Evolutionary conservation across 108 stramenopile genomes (phyloP).

Genomic region (Skeletonema marinoi): DNA sequence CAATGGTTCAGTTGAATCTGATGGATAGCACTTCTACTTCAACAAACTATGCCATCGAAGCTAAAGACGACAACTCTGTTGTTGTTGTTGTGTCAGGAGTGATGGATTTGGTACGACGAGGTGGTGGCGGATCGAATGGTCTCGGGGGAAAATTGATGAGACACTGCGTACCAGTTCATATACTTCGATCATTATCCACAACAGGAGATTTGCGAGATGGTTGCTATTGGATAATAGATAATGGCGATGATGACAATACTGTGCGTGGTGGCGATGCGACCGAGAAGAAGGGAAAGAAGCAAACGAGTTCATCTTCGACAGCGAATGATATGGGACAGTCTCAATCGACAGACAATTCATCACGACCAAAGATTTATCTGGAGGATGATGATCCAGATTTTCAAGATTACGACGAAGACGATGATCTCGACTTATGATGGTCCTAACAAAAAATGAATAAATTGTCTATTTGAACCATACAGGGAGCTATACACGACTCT

Average conservation of each 20-base stretch:
- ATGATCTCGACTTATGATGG: constrained; percentile 30
- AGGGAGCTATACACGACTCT: no score
- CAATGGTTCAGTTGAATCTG: constrained; percentile 22
- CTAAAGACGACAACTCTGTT: background rate
- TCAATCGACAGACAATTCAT: constrained; percentile 1
- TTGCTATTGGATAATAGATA: constrained; percentile 26
- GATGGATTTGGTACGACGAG: constrained; percentile 37
- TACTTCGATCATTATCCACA: constrained; percentile 4
- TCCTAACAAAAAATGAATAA: background rate
- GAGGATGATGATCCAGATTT: constrained; percentile 40
- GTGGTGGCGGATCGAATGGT: constrained; percentile 19
- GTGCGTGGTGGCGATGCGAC: background rate
- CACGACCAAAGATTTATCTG: constrained; percentile 32
- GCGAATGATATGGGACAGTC: background rate
- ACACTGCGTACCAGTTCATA: constrained; percentile 23
- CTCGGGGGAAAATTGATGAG: constrained; percentile 34
- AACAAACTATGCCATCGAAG: background rate
- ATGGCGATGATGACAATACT: constrained; percentile 1
- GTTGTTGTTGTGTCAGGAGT: constrained; percentile 13
- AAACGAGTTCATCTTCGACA: background rate
- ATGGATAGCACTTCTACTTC: background rate
- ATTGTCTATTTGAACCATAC: background rate
- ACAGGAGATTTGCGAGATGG: constrained; percentile 4
- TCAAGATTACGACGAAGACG: constrained; percentile 43
- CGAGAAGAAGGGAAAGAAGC: background rate